phyloP scores from a whole-genome alignment of 176 grass and related monocot species.

The sorghum (Sorghum bicolor) region Sorghum_bicolor_NCBIv3 NC_012873.2:1613501-1614000 shows the following conservation, averaged over 20 bases:
- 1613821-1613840: slow-evolving; percentile 82
- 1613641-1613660: slow-evolving; percentile 57
- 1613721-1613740: slow-evolving; percentile 89
- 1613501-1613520: slow-evolving; percentile 80
- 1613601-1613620: not conserved
- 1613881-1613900: slow-evolving; percentile 71
- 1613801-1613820: slow-evolving; percentile 99
- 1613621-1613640: not conserved
- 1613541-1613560: not conserved
- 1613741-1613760: slow-evolving; percentile 81
- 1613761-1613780: slow-evolving; percentile 91
- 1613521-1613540: slow-evolving; percentile 19
- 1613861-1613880: slow-evolving; percentile 59
- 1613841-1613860: slow-evolving; percentile 69
- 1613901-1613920: not conserved
- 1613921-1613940: not conserved
- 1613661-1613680: slow-evolving; percentile 86
- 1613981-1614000: slow-evolving; percentile 93
- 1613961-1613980: not conserved
- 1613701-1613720: slow-evolving; percentile 96
- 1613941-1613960: slow-evolving; percentile 6
- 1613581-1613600: not conserved
- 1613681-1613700: slow-evolving; percentile 87
- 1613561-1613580: not conserved
- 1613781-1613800: slow-evolving; percentile 81